Percentiles rank a stretch among this genome's conserved stretches.
phyloP scores from a whole-genome alignment of 2,329 filamentous ascomycete genomes.

The Xylariaceae sp. region DNA sequence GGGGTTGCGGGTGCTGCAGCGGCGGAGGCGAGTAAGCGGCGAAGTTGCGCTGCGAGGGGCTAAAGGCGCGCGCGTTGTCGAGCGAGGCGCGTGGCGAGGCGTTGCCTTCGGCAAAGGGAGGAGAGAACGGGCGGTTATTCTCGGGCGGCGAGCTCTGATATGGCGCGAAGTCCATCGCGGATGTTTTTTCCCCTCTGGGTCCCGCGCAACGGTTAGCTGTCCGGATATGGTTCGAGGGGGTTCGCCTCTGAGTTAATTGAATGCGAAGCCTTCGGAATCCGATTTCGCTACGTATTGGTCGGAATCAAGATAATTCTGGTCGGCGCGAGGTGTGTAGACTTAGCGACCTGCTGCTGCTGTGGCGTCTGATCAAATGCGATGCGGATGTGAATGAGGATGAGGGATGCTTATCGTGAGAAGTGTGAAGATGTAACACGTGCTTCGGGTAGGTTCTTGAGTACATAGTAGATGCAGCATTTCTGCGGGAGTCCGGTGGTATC shows the following conservation, averaged over 20 bases:
- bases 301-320: not conserved
- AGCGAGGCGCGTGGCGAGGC: slow-evolving; percentile 56
- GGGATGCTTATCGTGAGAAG: not conserved
- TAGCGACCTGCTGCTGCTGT: not conserved
- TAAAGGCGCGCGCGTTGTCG: slow-evolving; percentile 48
- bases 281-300: not conserved
- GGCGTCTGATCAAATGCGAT: not conserved
- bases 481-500: too few species aligned
- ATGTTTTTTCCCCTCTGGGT: not conserved
- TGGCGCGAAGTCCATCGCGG: slow-evolving; percentile 84
- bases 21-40: slow-evolving; percentile 45
- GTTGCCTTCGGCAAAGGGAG: slow-evolving; percentile 46
- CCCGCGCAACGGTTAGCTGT: not conserved
- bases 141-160: slow-evolving; percentile 94
- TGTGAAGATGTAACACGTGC: not conserved
- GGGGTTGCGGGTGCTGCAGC: slow-evolving; percentile 53
- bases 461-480: not conserved
- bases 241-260: not conserved
- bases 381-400: not conserved
- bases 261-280: too few species aligned
- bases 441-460: not conserved
- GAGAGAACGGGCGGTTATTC: slow-evolving; percentile 73
- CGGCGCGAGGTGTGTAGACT: not conserved
- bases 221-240: not conserved
- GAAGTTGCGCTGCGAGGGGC: slow-evolving; percentile 41